These are phyloP conservation scores for Massarina eburnea DNA, from an alignment of 2,329 filamentous ascomycete species.

Conservation along the genomic window DNA sequence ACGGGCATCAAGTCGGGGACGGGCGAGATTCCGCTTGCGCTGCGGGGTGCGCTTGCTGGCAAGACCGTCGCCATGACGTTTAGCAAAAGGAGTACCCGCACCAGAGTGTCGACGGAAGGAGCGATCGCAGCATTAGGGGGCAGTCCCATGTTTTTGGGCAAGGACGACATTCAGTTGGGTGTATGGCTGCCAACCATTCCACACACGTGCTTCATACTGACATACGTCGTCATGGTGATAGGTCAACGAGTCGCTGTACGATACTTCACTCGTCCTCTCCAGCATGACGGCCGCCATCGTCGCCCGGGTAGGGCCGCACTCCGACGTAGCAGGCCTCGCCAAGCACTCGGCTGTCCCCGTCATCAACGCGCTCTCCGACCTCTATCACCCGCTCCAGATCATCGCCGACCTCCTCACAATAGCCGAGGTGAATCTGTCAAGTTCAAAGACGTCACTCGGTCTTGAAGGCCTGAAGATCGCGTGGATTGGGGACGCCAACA, in stretches of 20 bases:
- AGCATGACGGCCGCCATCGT: slow-evolving; percentile 59
- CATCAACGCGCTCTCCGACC: slow-evolving; percentile 71
- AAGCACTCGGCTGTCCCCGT: slow-evolving; percentile 53
- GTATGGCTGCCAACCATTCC: slow-evolving; percentile 50
- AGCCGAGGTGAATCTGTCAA: slow-evolving; percentile 69
- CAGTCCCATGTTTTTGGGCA: slow-evolving; percentile 94
- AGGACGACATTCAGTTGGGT: slow-evolving; percentile 93
- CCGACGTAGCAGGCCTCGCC: slow-evolving; percentile 51
- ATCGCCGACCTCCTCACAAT: slow-evolving; percentile 94
- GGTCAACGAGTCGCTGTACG: slow-evolving; percentile 93
- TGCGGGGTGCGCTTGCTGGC: slow-evolving; percentile 67
- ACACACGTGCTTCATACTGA: background rate
- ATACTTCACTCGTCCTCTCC: slow-evolving; percentile 90
- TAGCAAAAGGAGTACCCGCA: slow-evolving; percentile 92
- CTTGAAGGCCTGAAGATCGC: slow-evolving; percentile 85
- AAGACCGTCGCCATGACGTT: slow-evolving; percentile 95
- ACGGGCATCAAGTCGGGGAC: slow-evolving; percentile 66
- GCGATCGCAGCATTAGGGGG: slow-evolving; percentile 87
- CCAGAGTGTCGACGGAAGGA: slow-evolving; percentile 88
- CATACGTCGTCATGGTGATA: too few species aligned
- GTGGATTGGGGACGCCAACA: slow-evolving; percentile 96
- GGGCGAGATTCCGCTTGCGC: slow-evolving; percentile 59
- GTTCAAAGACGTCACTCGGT: slow-evolving; percentile 57
- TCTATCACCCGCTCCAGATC: slow-evolving; percentile 91
- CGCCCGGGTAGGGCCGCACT: slow-evolving; percentile 56